phyloP scores from a whole-genome alignment of 768 basidiomycete species.

The Panus rudis region DNA sequence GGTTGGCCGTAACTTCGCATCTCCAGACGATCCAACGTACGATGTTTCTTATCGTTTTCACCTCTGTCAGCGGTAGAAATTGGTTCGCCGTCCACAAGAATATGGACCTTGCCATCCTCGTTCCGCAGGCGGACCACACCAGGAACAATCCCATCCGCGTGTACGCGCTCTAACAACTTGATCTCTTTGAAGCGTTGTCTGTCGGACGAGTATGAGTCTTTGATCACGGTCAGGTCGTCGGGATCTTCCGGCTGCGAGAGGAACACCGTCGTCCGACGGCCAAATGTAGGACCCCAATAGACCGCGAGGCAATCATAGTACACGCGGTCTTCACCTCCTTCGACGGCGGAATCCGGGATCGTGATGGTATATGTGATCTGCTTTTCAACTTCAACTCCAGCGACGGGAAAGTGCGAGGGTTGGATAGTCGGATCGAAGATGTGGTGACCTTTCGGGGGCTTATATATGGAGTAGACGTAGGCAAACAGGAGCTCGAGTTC shows the following conservation, averaged over 20 bases:
- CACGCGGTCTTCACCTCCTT: neutral
- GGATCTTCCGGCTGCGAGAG: neutral
- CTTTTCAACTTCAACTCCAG: neutral
- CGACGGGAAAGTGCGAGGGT: neutral
- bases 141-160: no score
- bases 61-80: no score
- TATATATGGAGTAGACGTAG: neutral
- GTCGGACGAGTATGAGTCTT: conserved; percentile 3
- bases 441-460: neutral
- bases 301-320: neutral
- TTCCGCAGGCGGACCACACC: no score
- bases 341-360: no score
- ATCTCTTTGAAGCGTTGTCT: no score
- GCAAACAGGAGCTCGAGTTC: neutral
- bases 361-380: no score
- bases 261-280: conserved; percentile 1
- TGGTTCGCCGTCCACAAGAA: no score
- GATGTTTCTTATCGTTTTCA: no score
- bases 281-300: neutral
- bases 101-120: no score
- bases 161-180: no score
- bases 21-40: no score
- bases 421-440: neutral
- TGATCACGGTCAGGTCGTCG: neutral
- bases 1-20: conserved; percentile 4